A percentile compares a stretch with the other conserved stretches of the same genome.
Evolutionary conservation across 1,139 yeast genomes (phyloP).

Genomic region (Blastobotrys arbuscula): DNA sequence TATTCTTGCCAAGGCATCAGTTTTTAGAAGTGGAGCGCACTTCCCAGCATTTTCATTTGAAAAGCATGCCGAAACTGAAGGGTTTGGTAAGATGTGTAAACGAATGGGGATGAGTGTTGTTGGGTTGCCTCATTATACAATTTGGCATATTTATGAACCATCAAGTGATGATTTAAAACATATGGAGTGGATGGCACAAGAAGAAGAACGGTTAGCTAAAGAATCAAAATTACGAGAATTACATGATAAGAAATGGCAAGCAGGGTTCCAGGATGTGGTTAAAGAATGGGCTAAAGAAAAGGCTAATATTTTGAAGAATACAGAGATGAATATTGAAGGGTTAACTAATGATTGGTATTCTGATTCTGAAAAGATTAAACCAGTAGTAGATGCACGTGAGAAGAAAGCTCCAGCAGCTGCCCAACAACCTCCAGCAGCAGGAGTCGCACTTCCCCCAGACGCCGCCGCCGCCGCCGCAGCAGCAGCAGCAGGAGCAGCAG

Average conservation of each 20-base stretch:
- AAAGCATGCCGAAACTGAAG: conserved; percentile 91
- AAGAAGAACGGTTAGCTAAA: conserved; percentile 68
- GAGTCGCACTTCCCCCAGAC: not conserved
- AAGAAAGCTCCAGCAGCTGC: not conserved
- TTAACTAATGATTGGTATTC: conserved; percentile 24
- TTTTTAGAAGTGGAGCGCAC: conserved; percentile 74
- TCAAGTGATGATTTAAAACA: conserved; percentile 81
- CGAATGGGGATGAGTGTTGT: conserved; percentile 76
- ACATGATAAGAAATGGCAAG: conserved; percentile 69
- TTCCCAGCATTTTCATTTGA: conserved; percentile 89
- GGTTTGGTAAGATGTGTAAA: conserved; percentile 79
- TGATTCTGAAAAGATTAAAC: conserved; percentile 12
- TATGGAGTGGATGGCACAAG: conserved; percentile 96
- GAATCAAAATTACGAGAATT: conserved; percentile 62
- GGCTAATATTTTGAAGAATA: conserved; percentile 61
- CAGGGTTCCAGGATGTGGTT: conserved; percentile 70
- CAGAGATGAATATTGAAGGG: conserved; percentile 44
- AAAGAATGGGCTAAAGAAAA: conserved; percentile 65
- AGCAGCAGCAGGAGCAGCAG: conserved; percentile 4
- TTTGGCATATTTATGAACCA: conserved; percentile 92
- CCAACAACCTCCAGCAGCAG: too few species aligned
- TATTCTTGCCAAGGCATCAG: conserved; percentile 71
- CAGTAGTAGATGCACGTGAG: not conserved
- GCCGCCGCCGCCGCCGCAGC: not conserved
- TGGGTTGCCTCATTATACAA: conserved; percentile 84